phyloP scores from a whole-genome alignment of 1,284 basidiomycete genomes.

The Boletus semigastroideus region DNA sequence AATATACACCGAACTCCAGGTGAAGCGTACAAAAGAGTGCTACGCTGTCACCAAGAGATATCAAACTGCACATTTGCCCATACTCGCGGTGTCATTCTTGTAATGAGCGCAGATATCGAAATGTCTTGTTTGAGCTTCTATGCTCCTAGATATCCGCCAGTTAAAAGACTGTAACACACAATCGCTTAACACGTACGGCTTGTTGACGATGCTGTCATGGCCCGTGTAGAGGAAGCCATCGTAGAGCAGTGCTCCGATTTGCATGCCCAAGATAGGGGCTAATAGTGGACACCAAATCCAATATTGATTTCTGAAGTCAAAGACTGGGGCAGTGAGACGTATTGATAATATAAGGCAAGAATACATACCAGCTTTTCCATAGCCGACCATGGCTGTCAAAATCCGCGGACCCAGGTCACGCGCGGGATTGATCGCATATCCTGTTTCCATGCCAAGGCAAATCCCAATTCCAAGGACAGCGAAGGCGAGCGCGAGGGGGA shows the following conservation, averaged over 20 bases:
- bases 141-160: conserved; percentile 12
- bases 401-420: conserved; percentile 64
- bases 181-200: conserved; percentile 38
- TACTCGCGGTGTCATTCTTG: background rate
- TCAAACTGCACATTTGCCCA: conserved; percentile 12
- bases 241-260: conserved; percentile 52
- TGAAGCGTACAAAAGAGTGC: no score
- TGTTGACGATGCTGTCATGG: conserved; percentile 53
- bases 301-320: conserved; percentile 58
- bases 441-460: conserved; percentile 59
- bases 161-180: background rate
- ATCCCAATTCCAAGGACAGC: conserved; percentile 54
- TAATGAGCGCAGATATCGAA: conserved; percentile 12
- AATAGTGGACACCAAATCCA: conserved; percentile 76
- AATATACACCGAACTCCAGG: no score
- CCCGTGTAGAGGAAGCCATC: conserved; percentile 56
- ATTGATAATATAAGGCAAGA: background rate
- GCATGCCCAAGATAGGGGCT: conserved; percentile 56
- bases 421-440: conserved; percentile 63
- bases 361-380: conserved; percentile 45
- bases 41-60: conserved; percentile 16
- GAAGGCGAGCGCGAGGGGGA: conserved; percentile 57
- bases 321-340: conserved; percentile 35
- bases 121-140: conserved; percentile 13
- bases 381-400: conserved; percentile 59